Percentiles rank a stretch among this genome's conserved stretches.
Evolutionary conservation across 2,329 filamentous ascomycete species (phyloP).

Genomic region (Chaetomiaceae sp.): DNA sequence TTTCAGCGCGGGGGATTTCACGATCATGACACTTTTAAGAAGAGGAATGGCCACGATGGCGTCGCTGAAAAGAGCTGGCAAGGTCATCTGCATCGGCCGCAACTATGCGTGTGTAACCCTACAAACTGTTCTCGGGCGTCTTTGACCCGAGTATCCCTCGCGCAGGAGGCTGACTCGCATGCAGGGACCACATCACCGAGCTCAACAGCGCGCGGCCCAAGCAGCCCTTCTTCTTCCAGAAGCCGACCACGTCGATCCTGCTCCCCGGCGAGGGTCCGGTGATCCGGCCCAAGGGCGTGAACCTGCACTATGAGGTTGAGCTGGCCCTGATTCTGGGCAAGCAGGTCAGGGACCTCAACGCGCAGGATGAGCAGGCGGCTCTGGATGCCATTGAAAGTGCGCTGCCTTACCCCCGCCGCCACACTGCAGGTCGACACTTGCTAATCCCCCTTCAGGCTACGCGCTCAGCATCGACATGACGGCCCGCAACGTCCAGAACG

Average conservation of each 20-base stretch:
- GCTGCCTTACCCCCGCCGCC: too few species aligned
- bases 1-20: constrained; percentile 11
- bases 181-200: constrained; percentile 86
- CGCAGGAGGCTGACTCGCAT: constrained; percentile 12
- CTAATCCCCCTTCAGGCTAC: constrained; percentile 52
- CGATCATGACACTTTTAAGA: constrained; percentile 20
- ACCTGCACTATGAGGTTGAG: constrained; percentile 92
- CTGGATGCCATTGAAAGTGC: constrained; percentile 75
- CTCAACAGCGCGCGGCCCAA: constrained; percentile 81
- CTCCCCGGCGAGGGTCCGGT: constrained; percentile 72
- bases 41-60: constrained; percentile 30
- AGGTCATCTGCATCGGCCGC: constrained; percentile 79
- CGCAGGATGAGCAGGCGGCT: constrained; percentile 67
- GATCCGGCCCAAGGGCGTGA: constrained; percentile 73
- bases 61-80: constrained; percentile 44
- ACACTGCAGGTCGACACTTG: too few species aligned
- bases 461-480: constrained; percentile 96
- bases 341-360: constrained; percentile 66
- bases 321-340: constrained; percentile 85
- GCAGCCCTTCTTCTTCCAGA: constrained; percentile 98
- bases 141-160: background rate
- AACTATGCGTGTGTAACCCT: constrained; percentile 87
- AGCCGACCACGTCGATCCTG: constrained; percentile 82
- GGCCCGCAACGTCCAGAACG: constrained; percentile 87
- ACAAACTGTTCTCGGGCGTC: background rate